Percentiles rank a stretch among this genome's conserved stretches.
Evolutionary conservation across 2,329 filamentous ascomycete species (phyloP).

Genomic region (Neoarthrinium moseri): DNA sequence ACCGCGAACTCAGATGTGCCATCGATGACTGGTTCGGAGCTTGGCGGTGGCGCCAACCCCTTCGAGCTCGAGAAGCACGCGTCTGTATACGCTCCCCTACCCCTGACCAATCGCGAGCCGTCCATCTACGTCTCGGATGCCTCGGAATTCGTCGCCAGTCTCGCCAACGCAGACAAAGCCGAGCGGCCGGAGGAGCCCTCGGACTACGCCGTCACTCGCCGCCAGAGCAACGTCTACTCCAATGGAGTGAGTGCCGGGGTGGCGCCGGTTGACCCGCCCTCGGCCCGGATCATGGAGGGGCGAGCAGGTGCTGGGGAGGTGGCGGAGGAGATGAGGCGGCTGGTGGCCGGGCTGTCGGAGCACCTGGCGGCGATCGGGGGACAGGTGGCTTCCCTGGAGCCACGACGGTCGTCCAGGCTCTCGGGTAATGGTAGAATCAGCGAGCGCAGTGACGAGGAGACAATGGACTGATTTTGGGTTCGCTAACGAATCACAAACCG

Average conservation of each 20-base stretch:
- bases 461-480: too few species aligned
- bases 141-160: slow-evolving; percentile 45
- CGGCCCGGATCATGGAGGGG: slow-evolving; percentile 53
- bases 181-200: slow-evolving; percentile 20
- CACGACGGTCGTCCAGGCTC: slow-evolving; percentile 18
- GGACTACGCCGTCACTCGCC: slow-evolving; percentile 7
- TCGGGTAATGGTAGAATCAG: neutral
- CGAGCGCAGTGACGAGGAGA: too few species aligned
- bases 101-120: slow-evolving; percentile 45
- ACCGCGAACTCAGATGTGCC: slow-evolving; percentile 59
- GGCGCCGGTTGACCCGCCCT: slow-evolving; percentile 43
- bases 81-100: slow-evolving; percentile 47
- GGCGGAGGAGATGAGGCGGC: slow-evolving; percentile 47
- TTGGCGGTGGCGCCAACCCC: slow-evolving; percentile 50
- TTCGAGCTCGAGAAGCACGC: slow-evolving; percentile 65
- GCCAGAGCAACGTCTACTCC: neutral
- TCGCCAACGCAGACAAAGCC: slow-evolving; percentile 26
- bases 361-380: slow-evolving; percentile 45
- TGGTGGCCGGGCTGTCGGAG: slow-evolving; percentile 49
- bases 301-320: slow-evolving; percentile 50
- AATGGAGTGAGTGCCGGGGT: slow-evolving; percentile 12
- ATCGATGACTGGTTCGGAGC: slow-evolving; percentile 55
- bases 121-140: slow-evolving; percentile 63
- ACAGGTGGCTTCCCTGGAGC: slow-evolving; percentile 40
- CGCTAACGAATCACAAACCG: too few species aligned